Base-by-base conservation (phyloP, 352 stramenopile genomes). In the Blastocystis sp. region DNA sequence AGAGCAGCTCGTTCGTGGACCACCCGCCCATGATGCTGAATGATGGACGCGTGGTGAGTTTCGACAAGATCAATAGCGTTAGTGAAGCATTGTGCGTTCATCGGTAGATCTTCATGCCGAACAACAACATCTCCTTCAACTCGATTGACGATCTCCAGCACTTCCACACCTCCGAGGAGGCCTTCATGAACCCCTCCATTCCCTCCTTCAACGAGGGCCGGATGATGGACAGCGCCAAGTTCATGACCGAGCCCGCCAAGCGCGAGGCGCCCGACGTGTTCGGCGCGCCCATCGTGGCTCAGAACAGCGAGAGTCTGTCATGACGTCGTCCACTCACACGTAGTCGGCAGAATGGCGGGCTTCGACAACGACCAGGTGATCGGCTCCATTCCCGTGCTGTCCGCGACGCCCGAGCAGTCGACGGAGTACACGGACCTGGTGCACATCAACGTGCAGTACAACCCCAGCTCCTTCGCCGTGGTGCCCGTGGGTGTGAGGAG, bases 61-160 rank as follows among this genome's bases (percentile, higher is more conserved):
- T 85, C 41, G 74, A 85, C 60, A 66, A 85, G 74, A 85, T 85
- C 24, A 85, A 85, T 39, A 85, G 31, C 55, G 74, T 85, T 39
- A 4, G 51, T 50, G 9, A 19, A 29, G 24, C 19, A 66, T 12
- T 35, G 16, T 37, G 37, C n/a, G 2, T 60, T 70, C 1, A 45
- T 26, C 26, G 16, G 3, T 37, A 85, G 74, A 85, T 85, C 16
- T 85, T 85, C 74, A 67, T 85, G 74, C 74, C 74, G 21, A 85
- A 85, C 51, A 59, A 85, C 26, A 85, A 85, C 33, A 69, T 85
- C 4, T 85, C 74, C 21, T 85, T 85, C 51, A 85, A 85, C 51
- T 85, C 74, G 3, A 85, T 85, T 29, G 74, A 85, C 61, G 74
- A 85, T 26, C 61, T 85, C 13, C 74, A 85, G 41, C 74, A 85